Evolutionary conservation across 345 rosid species (phyloP).

Genomic region (Eutrema yunnanense): DNA sequence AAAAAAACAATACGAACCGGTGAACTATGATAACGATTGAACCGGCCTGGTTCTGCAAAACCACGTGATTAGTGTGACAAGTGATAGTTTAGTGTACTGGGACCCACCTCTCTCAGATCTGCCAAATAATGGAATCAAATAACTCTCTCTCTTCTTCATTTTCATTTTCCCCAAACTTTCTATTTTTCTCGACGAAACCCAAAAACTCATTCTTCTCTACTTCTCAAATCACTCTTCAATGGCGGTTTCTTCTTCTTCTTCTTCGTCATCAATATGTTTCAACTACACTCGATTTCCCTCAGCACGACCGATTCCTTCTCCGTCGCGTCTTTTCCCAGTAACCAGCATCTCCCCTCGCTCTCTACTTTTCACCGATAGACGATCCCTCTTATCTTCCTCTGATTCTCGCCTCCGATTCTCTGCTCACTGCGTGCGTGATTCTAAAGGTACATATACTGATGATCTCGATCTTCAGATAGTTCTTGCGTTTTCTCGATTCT

Average conservation of each 20-base stretch:
- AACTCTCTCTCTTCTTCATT: background rate
- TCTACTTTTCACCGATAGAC: constrained; percentile 28
- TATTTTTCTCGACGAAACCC: background rate
- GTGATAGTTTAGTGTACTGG: background rate
- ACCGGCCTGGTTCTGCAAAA: background rate
- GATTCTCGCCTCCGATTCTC: constrained; percentile 27
- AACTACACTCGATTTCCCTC: background rate
- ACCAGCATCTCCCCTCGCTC: constrained; percentile 16
- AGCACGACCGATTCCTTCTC: constrained; percentile 23
- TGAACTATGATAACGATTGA: background rate
- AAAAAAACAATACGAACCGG: background rate
- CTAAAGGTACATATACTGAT: constrained; percentile 36
- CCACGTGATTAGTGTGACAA: background rate
- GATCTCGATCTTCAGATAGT: background rate
- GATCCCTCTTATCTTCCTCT: constrained; percentile 12
- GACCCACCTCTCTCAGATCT: constrained; percentile 18
- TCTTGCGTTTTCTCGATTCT: background rate
- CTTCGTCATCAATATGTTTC: constrained; percentile 1
- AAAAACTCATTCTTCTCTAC: background rate
- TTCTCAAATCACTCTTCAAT: background rate
- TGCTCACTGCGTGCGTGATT: constrained; percentile 25
- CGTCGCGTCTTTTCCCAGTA: constrained; percentile 21
- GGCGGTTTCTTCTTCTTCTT: constrained; percentile 1
- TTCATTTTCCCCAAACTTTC: background rate
- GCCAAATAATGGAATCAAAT: background rate